These are phyloP conservation scores for Trypanosoma cruzi DNA, from an alignment of 208 protist genomes.

Conservation along the genomic window DNA sequence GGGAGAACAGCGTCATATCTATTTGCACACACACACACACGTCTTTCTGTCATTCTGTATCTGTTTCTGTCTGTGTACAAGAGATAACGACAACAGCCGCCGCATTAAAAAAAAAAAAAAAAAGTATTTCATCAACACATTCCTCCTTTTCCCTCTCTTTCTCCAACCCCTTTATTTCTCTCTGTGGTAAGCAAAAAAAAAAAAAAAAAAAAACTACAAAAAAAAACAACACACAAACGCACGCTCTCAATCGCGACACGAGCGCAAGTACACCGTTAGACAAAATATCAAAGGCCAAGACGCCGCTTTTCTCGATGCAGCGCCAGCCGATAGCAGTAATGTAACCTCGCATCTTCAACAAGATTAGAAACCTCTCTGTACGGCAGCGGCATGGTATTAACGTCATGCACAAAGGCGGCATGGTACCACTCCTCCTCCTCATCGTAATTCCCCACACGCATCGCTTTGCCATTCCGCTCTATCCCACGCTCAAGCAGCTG, in stretches of 20 bases:
- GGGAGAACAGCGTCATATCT: background rate
- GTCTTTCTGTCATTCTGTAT: background rate
- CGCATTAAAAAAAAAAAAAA: background rate
- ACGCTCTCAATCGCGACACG: background rate
- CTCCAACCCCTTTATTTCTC: too few relatives aligned
- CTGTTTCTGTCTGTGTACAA: background rate
- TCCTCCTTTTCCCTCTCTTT: too few relatives aligned
- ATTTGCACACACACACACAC: background rate
- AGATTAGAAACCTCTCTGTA: conserved; percentile 1
- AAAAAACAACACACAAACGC: too few relatives aligned
- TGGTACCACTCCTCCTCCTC: conserved; percentile 14
- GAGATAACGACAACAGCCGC: background rate
- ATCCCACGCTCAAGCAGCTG: conserved; percentile 4
- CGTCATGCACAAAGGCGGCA: conserved; percentile 23
- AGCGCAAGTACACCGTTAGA: background rate
- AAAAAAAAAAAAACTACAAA: conserved; percentile 21
- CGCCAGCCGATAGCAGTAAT: conserved; percentile 27
- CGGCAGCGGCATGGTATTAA: conserved; percentile 19
- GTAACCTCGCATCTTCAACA: conserved; percentile 23
- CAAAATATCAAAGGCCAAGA: conserved; percentile 5
- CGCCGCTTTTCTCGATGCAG: conserved; percentile 16
- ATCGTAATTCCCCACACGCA: background rate
- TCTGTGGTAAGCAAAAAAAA: conserved; percentile 1
- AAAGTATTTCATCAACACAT: too few relatives aligned
- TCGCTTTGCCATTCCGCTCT: background rate